These are phyloP conservation scores for Nothophytophthora sp. DNA, from an alignment of 352 stramenopile genomes.

Conservation along the genomic window DNA sequence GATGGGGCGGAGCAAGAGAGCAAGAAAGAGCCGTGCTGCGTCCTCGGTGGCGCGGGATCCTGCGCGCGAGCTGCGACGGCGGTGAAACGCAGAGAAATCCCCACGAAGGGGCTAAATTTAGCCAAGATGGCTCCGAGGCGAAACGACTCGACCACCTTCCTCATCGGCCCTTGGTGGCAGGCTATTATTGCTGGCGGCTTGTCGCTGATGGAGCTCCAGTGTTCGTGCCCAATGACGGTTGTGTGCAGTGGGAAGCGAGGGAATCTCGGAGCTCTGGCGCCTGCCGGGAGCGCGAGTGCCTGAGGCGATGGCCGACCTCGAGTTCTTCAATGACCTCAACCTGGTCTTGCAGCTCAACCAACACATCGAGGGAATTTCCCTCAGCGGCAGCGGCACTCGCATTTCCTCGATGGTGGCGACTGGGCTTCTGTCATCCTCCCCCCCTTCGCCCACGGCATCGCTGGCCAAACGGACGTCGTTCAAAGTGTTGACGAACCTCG, in stretches of 20 bases:
- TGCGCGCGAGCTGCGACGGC: conserved; percentile 6
- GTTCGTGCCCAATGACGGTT: too few species aligned
- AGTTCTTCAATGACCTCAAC: conserved; percentile 78
- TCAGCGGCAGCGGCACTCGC: conserved; percentile 15
- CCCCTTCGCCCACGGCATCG: conserved; percentile 9
- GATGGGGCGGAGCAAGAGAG: conserved; percentile 8
- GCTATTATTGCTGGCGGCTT: too few species aligned
- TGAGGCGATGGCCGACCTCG: conserved; percentile 35
- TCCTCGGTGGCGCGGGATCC: conserved; percentile 11
- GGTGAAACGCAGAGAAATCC: conserved; percentile 10
- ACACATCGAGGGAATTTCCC: conserved; percentile 52
- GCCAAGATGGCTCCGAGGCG: too few species aligned
- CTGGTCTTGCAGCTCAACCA: conserved; percentile 72
- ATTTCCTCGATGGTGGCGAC: background rate
- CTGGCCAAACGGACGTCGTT: conserved; percentile 59
- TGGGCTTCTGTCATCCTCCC: too few species aligned
- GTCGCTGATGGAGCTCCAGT: too few species aligned
- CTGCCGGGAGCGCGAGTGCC: background rate
- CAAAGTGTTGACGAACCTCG: conserved; percentile 70
- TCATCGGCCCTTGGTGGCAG: too few species aligned
- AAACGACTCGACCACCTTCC: too few species aligned
- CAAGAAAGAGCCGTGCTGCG: conserved; percentile 4
- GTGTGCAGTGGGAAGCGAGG: too few species aligned
- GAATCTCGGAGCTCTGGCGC: too few species aligned
- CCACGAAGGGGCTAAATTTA: conserved; percentile 23